Evolutionary conservation across 257 asterid species (phyloP), one percentile per base, ranked within the genome.

Genomic region (Gentiana dahurica): DNA sequence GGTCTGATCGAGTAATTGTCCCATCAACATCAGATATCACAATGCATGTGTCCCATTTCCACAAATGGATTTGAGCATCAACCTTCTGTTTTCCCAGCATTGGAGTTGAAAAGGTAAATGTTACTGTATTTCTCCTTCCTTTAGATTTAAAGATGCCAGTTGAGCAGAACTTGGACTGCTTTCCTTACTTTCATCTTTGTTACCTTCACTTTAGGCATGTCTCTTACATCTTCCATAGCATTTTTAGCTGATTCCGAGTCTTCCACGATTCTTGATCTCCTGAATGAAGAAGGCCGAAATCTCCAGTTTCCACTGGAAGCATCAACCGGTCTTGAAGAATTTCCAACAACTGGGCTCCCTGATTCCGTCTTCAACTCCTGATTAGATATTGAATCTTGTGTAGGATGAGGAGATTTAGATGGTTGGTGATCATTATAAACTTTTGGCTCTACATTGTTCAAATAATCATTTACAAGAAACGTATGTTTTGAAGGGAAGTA

Each of bases 11-110:
- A 15, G 98, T 92, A 71, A 92, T 92, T 51, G 98, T 92, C 62
- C 98, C 98, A 69, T 92, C 98, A 57, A 92, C 98, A 73, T 92
- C 98, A 57, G 98, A 92, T 74, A 92, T 88, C 73, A 88, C 97
- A 52, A 91, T 73, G 36, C 79, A 82, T 34, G 86, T 36, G 65
- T 92, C 95, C 88, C 94, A 85, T 72, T 84, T 81, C 98, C 97
- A 91, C 63, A 91, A 79, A 75, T 79, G 88, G 62, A 88, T 86
- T n/a, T 66, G 72, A 34, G 98, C 97, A 55, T 85, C 95, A 73
- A 92, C 97, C 98, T 88, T 95, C 61, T 92, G 98, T 66, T 79
- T 71, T 68, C 98, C 97, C 58, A 87, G 87, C 97, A 92, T 78
- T 55, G 93, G 60, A 2, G 98, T 92, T 57, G 92, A 80, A 83